These are phyloP conservation scores for Euphorbia lathyris DNA, from an alignment of 345 rosid genomes.

Conservation along the genomic window DNA sequence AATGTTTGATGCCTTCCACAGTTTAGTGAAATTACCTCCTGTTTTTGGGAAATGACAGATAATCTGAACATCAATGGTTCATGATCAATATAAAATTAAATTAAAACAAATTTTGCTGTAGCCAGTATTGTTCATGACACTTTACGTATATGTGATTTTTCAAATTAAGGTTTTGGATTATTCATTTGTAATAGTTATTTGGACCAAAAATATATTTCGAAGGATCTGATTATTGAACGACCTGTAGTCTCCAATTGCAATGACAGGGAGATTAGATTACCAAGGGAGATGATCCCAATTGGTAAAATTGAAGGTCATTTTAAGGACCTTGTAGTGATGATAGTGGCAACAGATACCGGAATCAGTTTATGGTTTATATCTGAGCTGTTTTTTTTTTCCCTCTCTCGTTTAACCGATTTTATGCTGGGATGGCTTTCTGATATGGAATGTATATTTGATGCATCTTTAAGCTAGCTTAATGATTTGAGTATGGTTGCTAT, in stretches of 20 bases:
- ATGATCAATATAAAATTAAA: neutral
- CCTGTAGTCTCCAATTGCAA: neutral
- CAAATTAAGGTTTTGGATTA: neutral
- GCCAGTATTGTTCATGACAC: neutral
- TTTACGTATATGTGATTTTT: neutral
- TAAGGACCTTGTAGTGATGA: neutral
- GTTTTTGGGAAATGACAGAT: neutral
- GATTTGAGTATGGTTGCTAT: conserved; percentile 1
- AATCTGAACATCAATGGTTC: neutral
- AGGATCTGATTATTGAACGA: neutral
- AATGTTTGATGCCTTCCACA: neutral
- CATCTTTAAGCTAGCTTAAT: neutral
- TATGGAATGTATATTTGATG: neutral
- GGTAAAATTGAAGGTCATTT: neutral
- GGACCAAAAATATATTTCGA: neutral
- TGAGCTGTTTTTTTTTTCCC: neutral
- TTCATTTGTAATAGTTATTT: no score
- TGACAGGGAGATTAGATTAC: no score
- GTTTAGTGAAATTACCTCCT: neutral
- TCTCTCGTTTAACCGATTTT: neutral
- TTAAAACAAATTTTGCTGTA: neutral
- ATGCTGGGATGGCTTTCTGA: neutral
- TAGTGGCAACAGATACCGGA: neutral
- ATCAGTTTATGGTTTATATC: neutral
- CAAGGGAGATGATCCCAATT: neutral